Percentiles rank a stretch among this genome's conserved stretches.
These are phyloP conservation scores for Daedaleopsis nitida DNA, from an alignment of 768 basidiomycete genomes.

Conservation along the genomic window DNA sequence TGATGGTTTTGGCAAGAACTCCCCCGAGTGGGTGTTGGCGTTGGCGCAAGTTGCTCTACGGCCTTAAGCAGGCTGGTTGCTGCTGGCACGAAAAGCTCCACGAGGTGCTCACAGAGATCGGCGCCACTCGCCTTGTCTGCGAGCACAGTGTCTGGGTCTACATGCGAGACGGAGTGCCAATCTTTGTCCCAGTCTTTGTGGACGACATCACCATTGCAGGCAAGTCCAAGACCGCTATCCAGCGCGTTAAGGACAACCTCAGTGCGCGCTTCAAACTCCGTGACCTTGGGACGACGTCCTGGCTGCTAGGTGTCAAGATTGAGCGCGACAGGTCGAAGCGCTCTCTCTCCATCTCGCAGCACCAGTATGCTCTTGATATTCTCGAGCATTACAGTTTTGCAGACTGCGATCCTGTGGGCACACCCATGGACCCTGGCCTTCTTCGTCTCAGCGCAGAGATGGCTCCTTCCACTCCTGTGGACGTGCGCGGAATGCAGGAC, in stretches of 20 bases:
- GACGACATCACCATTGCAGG: constrained; percentile 36
- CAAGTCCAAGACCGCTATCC: constrained; percentile 20
- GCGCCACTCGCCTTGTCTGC: constrained; percentile 25
- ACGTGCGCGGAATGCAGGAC: constrained; percentile 6
- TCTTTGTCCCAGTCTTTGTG: constrained; percentile 33
- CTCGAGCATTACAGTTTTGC: not conserved
- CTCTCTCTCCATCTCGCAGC: constrained; percentile 8
- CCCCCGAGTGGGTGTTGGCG: constrained; percentile 10
- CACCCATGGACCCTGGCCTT: not conserved
- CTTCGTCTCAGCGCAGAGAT: constrained; percentile 9
- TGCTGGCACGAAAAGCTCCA: constrained; percentile 40
- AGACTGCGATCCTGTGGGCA: constrained; percentile 1
- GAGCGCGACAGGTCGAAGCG: not conserved
- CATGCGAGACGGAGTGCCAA: constrained; percentile 20
- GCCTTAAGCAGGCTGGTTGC: constrained; percentile 43
- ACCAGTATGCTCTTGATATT: constrained; percentile 5
- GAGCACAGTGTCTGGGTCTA: constrained; percentile 36
- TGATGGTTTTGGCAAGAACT: constrained; percentile 24
- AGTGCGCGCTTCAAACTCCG: constrained; percentile 2
- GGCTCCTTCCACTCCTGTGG: not conserved
- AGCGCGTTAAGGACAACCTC: constrained; percentile 4
- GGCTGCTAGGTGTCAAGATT: constrained; percentile 6
- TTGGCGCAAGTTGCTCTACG: constrained; percentile 40
- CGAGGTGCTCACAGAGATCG: constrained; percentile 22
- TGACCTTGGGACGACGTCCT: not conserved